These are phyloP conservation scores for Ceratobasidium sp. DNA, from an alignment of 1,284 basidiomycete species.

Conservation along the genomic window DNA sequence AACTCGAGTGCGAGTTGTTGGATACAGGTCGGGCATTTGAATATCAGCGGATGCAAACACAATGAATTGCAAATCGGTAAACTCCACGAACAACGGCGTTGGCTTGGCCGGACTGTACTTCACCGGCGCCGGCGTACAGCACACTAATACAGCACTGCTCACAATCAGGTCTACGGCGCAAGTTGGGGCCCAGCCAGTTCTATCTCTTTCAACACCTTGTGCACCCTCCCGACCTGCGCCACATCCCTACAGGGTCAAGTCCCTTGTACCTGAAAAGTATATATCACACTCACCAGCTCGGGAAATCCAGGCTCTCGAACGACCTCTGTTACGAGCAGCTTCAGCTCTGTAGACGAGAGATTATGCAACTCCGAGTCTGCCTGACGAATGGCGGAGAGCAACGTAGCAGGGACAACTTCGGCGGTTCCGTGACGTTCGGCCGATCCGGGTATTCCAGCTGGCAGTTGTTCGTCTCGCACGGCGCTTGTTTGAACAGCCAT, in stretches of 20 bases:
- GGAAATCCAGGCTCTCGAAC: constrained; percentile 23
- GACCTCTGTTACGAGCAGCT: constrained; percentile 17
- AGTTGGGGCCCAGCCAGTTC: background rate
- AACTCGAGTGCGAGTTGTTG: constrained; percentile 22
- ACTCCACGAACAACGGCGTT: background rate
- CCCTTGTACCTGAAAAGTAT: constrained; percentile 10
- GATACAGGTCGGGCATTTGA: constrained; percentile 11
- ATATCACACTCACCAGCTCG: constrained; percentile 30
- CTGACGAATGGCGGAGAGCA: constrained; percentile 15
- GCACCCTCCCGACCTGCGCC: constrained; percentile 33
- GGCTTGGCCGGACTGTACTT: background rate
- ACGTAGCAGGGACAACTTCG: background rate
- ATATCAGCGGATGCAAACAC: constrained; percentile 32
- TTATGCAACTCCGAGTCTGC: constrained; percentile 19
- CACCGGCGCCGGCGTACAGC: background rate
- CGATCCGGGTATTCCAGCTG: background rate
- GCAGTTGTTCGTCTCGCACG: background rate
- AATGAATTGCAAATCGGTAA: constrained; percentile 31
- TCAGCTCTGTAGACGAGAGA: constrained; percentile 8
- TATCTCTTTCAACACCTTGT: constrained; percentile 31
- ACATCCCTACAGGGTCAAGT: constrained; percentile 1
- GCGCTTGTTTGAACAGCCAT: background rate
- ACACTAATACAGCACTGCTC: background rate
- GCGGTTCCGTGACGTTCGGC: background rate
- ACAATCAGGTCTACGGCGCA: background rate